Evolutionary conservation across 2,329 filamentous ascomycete genomes (phyloP).

Genomic region (Stemphylium beticola): DNA sequence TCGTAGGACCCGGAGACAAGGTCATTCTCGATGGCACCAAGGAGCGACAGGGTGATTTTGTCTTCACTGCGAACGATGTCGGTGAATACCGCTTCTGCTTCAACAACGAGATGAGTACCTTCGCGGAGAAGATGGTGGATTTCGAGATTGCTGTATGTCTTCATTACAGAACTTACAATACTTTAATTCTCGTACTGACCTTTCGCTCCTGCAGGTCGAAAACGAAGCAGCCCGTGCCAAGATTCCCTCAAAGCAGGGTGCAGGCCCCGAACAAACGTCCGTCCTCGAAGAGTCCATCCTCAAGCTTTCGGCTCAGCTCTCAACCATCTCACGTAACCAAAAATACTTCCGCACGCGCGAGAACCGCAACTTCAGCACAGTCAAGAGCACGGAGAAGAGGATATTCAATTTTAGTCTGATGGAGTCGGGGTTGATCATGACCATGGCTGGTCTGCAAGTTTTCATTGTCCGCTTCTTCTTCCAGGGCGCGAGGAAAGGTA

Average conservation of each 20-base stretch:
- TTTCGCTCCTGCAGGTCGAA: constrained; percentile 69
- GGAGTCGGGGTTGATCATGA: constrained; percentile 87
- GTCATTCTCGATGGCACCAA: constrained; percentile 85
- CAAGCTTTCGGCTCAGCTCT: constrained; percentile 91
- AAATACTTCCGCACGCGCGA: constrained; percentile 99
- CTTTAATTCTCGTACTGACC: background rate
- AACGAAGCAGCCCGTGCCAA: constrained; percentile 80
- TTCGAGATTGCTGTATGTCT: constrained; percentile 90
- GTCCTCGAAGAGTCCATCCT: constrained; percentile 91
- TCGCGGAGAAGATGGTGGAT: constrained; percentile 96
- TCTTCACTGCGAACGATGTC: constrained; percentile 86
- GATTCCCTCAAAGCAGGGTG: constrained; percentile 87
- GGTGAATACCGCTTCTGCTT: constrained; percentile 99
- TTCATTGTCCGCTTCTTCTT: constrained; percentile 99
- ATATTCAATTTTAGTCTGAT: constrained; percentile 98
- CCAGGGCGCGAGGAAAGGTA: constrained; percentile 77
- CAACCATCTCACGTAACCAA: constrained; percentile 93
- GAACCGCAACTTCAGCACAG: constrained; percentile 98
- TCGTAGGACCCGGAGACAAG: constrained; percentile 81
- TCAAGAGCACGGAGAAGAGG: constrained; percentile 90
- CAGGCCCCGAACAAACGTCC: constrained; percentile 85
- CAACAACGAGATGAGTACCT: constrained; percentile 97
- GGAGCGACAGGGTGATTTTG: constrained; percentile 95
- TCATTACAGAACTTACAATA: background rate
- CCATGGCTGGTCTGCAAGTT: constrained; percentile 95